Evolutionary conservation across 208 protist species (phyloP).

Genomic region (Leishmania arabica): DNA sequence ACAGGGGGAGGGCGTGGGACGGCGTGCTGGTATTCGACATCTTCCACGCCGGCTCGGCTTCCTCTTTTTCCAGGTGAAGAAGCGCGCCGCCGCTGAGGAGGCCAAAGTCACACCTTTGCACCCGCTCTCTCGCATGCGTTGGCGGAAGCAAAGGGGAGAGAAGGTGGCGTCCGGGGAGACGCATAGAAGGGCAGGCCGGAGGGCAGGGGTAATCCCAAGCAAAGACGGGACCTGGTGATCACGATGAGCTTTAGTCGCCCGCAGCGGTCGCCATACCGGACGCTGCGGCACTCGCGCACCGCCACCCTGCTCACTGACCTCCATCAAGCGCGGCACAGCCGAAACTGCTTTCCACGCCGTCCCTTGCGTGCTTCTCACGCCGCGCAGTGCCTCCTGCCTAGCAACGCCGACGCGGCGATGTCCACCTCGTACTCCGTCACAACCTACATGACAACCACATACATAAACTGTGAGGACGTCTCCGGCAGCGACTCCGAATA

Average conservation of each 20-base stretch:
- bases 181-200: background rate
- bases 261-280: background rate
- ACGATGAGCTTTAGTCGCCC: conserved; percentile 30
- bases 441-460: conserved; percentile 7
- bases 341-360: conserved; percentile 33
- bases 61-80: background rate
- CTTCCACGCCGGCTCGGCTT: background rate
- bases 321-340: conserved; percentile 6
- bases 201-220: background rate
- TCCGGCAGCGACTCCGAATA: conserved; percentile 54
- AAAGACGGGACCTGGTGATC: background rate
- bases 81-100: background rate
- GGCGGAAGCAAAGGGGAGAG: background rate
- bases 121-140: background rate
- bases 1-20: background rate
- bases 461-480: background rate
- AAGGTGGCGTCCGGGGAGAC: too few species aligned
- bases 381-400: conserved; percentile 27
- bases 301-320: conserved; percentile 5
- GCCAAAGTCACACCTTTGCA: background rate
- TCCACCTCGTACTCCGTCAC: conserved; percentile 3
- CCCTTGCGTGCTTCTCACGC: conserved; percentile 21
- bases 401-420: background rate
- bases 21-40: background rate
- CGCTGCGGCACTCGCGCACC: conserved; percentile 18